phyloP scores from a whole-genome alignment of 495 filamentous ascomycete genomes.

The Glonium stellatum region DNA sequence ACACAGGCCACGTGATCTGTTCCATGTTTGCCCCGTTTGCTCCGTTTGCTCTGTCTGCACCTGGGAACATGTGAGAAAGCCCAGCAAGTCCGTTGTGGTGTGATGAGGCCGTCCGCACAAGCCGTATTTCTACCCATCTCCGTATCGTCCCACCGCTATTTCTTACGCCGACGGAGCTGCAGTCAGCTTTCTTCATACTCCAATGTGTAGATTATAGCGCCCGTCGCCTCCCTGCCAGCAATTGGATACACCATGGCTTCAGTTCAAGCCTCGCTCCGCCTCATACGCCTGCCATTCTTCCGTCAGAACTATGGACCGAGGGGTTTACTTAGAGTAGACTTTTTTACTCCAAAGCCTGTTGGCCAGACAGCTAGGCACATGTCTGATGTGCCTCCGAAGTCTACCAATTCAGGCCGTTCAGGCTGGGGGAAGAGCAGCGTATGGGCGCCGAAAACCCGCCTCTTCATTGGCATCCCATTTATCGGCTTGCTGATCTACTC shows the following conservation, averaged over 20 bases:
- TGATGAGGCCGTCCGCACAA: neutral
- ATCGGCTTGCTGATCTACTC: conserved; percentile 58
- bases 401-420: neutral
- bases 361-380: neutral
- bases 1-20: neutral
- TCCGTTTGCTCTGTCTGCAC: neutral
- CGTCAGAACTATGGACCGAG: conserved; percentile 1
- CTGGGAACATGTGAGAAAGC: neutral
- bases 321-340: neutral
- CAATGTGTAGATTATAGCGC: neutral
- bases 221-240: neutral
- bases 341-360: neutral
- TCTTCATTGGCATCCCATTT: conserved; percentile 56
- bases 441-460: conserved; percentile 37
- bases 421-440: neutral
- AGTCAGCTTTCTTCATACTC: neutral
- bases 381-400: neutral
- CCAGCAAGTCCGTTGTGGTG: neutral
- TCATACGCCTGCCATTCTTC: neutral
- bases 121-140: neutral
- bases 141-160: neutral
- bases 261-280: neutral
- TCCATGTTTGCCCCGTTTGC: neutral
- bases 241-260: conserved; percentile 1
- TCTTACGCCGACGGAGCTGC: neutral